Evolutionary conservation across 306 rosid genomes (phyloP), one percentile per base, ranked within the genome.

Genomic region (Fragaria vesca): DNA sequence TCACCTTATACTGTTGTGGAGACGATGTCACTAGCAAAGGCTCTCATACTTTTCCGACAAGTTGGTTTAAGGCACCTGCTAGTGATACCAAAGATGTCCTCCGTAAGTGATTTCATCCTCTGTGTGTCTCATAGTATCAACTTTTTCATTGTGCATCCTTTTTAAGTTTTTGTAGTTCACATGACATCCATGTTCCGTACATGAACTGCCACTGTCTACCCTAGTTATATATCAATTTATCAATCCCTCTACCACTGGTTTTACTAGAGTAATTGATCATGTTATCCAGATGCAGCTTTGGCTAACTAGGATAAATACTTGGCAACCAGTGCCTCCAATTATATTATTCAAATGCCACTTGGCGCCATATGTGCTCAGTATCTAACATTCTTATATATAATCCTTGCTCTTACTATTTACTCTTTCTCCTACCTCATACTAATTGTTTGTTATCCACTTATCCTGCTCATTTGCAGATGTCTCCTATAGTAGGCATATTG

Each of bases 1-100:
- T 95, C 99, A 4, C 99, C 99, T 55, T 93, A 85, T 72, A 91
- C 99, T 8, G 97, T 95, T 32, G 89, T 93, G 82, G 99, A 91
- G 80, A 87, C 99, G 9, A 95, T 93, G 99, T 90, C 97, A 17
- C 76, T 95, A 6, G 97, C 86, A 26, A 95, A 95, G 93, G 99
- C 97, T 65, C 93, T 87, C 38, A 80, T 68, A 50, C 93, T 93
- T 73, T 93, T 95, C 61, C 90, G 99, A 65, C 88, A 86, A 83
- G 88, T 91, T 47, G 97, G 97, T 68, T 88, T 95, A 65, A 88
- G 99, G 83, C 99, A 95, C 83, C 82, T 95, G 82, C 88, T 95
- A 32, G 97, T 95, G 81, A 79, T 93, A 78, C 99, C 99, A 66
- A 95, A 88, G 90, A 67, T 90, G 83, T 75, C 93, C 6, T 8